Evolutionary conservation across 441 rosid species (phyloP), one percentile per base, ranked within the genome.

Genomic region (Caryocar brasiliense): DNA sequence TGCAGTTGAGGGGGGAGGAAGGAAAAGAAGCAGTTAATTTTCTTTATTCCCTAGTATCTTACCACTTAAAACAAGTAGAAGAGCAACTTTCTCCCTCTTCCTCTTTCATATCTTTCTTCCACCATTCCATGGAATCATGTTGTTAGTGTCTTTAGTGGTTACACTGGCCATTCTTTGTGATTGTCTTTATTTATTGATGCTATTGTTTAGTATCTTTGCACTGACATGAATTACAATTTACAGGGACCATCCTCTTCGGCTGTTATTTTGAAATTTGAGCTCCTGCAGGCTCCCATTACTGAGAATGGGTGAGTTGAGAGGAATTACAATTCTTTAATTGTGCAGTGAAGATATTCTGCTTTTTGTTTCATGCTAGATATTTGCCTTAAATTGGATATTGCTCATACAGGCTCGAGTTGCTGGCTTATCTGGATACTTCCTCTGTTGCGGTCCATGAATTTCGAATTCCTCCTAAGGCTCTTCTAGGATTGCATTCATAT

Each of bases 391-490:
- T 25, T 46, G 21, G 11, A 43, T 15, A 15, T 14, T 19, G 23
- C 26, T 13, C n/a, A 17, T 68, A 58, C 82, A 83, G 87, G 62
- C 47, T 54, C 45, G 73, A 76, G 58, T 58, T 76, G 47, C 75
- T 62, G 54, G 67, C 85, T 55, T 61, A 65, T 62, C 61, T 76
- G 29, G 77, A 85, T 61, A 56, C 81, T 62, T 62, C 64, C 49
- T 66, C 81, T 57, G 80, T 81, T 42, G 68, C 98, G 3, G 63
- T 78, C 52, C 98, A 87, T 60, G 95, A 91, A 64, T 91, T 87
- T 22, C 76, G 95, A n/a, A 74, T 92, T 61, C 96, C 96, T 47
- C 82, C 91, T 13, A 87, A 81, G 69, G 96, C 98, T 59, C 95
- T 92, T 65, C 51, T 81, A 17, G 98, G 96, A 54, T 50, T 85